Conservation (phyloP, 306 rosid genomes). For the Arachis stenosperma region DNA sequence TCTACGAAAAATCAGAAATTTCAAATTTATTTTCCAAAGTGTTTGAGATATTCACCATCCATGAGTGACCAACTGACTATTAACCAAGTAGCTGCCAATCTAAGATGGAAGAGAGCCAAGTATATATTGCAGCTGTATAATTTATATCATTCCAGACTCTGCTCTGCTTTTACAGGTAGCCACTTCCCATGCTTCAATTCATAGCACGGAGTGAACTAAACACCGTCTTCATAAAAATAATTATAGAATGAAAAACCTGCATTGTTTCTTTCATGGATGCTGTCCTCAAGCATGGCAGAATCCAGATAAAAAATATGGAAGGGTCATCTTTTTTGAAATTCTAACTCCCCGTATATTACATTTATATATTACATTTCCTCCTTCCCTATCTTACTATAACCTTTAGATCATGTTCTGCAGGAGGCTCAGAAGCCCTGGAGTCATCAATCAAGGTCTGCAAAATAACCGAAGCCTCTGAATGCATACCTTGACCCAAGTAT, state of each 20-base stretch:
- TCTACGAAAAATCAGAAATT: too few species aligned
- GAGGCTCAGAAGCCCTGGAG: constrained; percentile 42
- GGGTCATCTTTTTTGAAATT: constrained; percentile 23
- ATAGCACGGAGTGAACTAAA: constrained; percentile 4
- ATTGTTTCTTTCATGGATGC: not conserved
- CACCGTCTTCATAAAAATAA: constrained; percentile 11
- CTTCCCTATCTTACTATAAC: constrained; percentile 34
- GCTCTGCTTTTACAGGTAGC: constrained; percentile 9
- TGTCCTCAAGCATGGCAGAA: constrained; percentile 8
- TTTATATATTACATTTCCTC: constrained; percentile 36
- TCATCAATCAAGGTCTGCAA: constrained; percentile 63
- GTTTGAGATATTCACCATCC: too few species aligned
- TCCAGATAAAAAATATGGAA: not conserved
- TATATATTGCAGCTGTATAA: not conserved
- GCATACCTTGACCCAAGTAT: constrained; percentile 52
- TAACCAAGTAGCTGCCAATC: not conserved
- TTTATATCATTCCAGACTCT: constrained; percentile 4
- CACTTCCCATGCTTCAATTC: constrained; percentile 14
- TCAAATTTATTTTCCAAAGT: too few species aligned
- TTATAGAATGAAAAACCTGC: not conserved
- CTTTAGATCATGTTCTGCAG: constrained; percentile 36
- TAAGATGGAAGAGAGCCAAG: not conserved
- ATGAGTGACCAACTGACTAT: not conserved
- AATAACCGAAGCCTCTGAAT: constrained; percentile 63
- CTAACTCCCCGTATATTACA: constrained; percentile 12